Evolutionary conservation across 495 filamentous ascomycete species (phyloP), one percentile per base, ranked within the genome.

Genomic region (Lepraria neglecta): DNA sequence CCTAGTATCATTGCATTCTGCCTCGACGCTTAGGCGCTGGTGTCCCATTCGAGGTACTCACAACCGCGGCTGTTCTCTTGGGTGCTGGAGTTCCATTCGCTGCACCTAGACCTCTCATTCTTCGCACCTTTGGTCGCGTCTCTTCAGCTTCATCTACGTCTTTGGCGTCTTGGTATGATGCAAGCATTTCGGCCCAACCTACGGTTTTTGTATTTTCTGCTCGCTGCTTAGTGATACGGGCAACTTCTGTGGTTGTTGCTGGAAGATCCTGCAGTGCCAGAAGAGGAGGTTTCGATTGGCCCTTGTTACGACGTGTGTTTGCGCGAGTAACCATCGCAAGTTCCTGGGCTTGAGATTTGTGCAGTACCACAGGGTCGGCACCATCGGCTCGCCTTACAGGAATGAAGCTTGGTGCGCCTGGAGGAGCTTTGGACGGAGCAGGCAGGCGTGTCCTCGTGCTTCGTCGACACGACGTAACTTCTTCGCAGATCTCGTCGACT

Each of bases 221-320:
- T 31, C 47, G 28, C 27, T 58, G 30, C 47, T 27, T 50, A 2
- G 28, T 30, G 19, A 4, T 30, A 6, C 6, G 33, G 6, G 30
- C 35, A 15, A 17, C 40, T 35, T 65, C 66, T 43, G 63, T 21
- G 4, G 10, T 52, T 17, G 65, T 65, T 28, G 28, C 47, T 6
- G 69, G 67, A 42, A 85, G 61, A 47, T 72, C 74, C 59, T 78
- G 69, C 6, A 87, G 69, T 28, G 68, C 71, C 44, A 73, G 60
- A 58, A 73, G 75, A 21, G 83, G 82, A 27, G 76, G 65, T 38
- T 81, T 63, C 19, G 79, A 70, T 59, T 76, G 74, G 14, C 83
- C 82, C 60, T 80, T 80, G 69, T 87, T 87, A 46, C 77, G 74
- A 43, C 75, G 72, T 11, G 84, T 87, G 65, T 87, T 85, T 5